Conservation (phyloP, 768 basidiomycete genomes). For the Trametes meyenii region DNA sequence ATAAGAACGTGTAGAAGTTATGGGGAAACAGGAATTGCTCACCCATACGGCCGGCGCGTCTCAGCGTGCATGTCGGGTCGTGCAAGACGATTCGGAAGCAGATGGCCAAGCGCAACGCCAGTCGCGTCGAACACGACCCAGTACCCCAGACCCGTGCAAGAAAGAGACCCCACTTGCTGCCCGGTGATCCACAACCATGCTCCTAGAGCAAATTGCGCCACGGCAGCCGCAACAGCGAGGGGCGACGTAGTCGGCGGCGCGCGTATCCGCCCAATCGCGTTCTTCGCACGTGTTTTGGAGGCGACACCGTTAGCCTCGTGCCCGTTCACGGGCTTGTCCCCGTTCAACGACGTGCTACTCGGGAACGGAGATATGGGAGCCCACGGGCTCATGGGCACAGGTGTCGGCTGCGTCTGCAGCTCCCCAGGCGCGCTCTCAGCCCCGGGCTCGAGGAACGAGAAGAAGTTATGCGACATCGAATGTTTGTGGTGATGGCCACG, state of each 20-base stretch:
- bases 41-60: slow-evolving; percentile 61
- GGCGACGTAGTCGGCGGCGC: slow-evolving; percentile 23
- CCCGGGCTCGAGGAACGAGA: slow-evolving; percentile 90
- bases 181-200: slow-evolving; percentile 86
- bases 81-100: slow-evolving; percentile 50
- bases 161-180: slow-evolving; percentile 84
- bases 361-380: slow-evolving; percentile 52
- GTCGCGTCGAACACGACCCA: slow-evolving; percentile 95
- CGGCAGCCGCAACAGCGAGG: slow-evolving; percentile 17
- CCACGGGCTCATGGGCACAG: slow-evolving; percentile 70
- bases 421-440: slow-evolving; percentile 35
- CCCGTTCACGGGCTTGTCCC: slow-evolving; percentile 11
- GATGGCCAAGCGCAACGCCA: slow-evolving; percentile 62
- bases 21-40: slow-evolving; percentile 40
- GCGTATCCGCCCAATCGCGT: slow-evolving; percentile 24
- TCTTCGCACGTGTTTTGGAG: slow-evolving; percentile 17
- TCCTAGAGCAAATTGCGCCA: slow-evolving; percentile 59
- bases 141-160: slow-evolving; percentile 91
- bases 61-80: slow-evolving; percentile 33
- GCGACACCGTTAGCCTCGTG: slow-evolving; percentile 2
- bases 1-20: background rate
- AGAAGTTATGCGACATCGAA: slow-evolving; percentile 92
- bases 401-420: slow-evolving; percentile 60
- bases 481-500: slow-evolving; percentile 92
- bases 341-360: slow-evolving; percentile 8